These are phyloP conservation scores for Oryza brachyantha DNA, from an alignment of 176 grass and related monocot species.

Conservation along the genomic window DNA sequence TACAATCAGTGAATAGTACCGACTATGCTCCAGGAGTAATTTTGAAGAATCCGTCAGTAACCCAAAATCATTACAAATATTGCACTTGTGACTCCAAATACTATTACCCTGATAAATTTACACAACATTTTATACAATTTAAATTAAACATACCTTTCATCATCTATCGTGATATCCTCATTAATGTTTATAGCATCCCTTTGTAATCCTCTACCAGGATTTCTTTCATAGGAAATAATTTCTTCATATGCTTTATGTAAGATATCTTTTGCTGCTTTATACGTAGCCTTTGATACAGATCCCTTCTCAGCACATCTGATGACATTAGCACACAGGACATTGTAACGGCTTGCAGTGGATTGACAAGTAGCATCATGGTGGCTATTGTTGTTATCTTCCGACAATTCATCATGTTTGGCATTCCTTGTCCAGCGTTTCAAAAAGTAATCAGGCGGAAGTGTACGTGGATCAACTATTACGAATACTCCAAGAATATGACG, in stretches of 20 bases:
- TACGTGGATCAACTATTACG: conserved; percentile 63
- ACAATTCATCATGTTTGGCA: conserved; percentile 52
- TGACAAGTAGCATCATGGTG: conserved; percentile 43
- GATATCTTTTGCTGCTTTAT: conserved; percentile 81
- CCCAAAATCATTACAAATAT: not conserved
- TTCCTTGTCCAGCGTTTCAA: conserved; percentile 80
- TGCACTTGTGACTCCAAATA: not conserved
- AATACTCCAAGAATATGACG: conserved; percentile 87
- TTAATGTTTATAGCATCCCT: conserved; percentile 93
- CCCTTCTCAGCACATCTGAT: conserved; percentile 76
- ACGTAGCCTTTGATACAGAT: conserved; percentile 48
- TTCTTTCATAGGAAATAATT: conserved; percentile 74
- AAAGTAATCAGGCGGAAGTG: conserved; percentile 66
- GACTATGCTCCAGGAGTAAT: not conserved
- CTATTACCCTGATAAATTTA: conserved; percentile 9
- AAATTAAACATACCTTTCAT: conserved; percentile 65
- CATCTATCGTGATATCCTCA: conserved; percentile 77
- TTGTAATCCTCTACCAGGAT: conserved; percentile 48
- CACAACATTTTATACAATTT: not conserved
- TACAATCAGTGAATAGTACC: not conserved
- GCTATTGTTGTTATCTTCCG: conserved; percentile 46
- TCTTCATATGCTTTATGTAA: conserved; percentile 78
- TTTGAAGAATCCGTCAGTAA: conserved; percentile 17
- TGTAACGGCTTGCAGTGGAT: conserved; percentile 56
- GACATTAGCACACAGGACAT: conserved; percentile 68